A percentile compares a stretch with the other conserved stretches of the same genome.
Evolutionary conservation across 148 eudicot species (phyloP).

Genomic region (Rhododendron simsii): DNA sequence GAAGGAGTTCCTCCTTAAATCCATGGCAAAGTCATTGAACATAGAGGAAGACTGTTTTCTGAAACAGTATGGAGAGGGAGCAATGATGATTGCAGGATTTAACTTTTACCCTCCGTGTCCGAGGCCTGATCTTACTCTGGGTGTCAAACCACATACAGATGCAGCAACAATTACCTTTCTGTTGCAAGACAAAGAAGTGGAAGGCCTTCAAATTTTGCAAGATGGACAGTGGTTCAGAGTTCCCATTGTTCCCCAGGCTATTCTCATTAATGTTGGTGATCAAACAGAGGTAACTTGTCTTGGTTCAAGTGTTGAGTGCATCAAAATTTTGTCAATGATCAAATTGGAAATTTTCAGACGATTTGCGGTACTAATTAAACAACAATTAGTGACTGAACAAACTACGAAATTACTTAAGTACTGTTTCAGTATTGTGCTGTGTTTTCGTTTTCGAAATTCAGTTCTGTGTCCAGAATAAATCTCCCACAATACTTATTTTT

Average conservation of each 20-base stretch:
- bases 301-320: not conserved
- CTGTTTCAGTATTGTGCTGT: not conserved
- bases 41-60: conserved; percentile 27
- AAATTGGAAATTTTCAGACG: no score
- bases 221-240: conserved; percentile 30
- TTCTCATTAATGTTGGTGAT: conserved; percentile 31
- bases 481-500: not conserved
- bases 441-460: not conserved
- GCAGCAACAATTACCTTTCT: conserved; percentile 28
- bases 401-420: not conserved
- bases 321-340: not conserved
- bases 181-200: conserved; percentile 29
- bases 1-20: conserved; percentile 21
- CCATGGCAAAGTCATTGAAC: conserved; percentile 30
- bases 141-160: conserved; percentile 31
- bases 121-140: conserved; percentile 25
- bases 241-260: conserved; percentile 28
- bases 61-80: conserved; percentile 24
- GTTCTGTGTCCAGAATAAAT: not conserved
- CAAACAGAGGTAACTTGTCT: conserved; percentile 20
- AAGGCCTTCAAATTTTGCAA: conserved; percentile 28
- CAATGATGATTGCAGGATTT: conserved; percentile 19
- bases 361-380: not conserved
- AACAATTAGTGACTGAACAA: not conserved
- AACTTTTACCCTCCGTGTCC: conserved; percentile 34